Conservation (phyloP, 139 green algal genomes). For the Chlorella sp. region DNA sequence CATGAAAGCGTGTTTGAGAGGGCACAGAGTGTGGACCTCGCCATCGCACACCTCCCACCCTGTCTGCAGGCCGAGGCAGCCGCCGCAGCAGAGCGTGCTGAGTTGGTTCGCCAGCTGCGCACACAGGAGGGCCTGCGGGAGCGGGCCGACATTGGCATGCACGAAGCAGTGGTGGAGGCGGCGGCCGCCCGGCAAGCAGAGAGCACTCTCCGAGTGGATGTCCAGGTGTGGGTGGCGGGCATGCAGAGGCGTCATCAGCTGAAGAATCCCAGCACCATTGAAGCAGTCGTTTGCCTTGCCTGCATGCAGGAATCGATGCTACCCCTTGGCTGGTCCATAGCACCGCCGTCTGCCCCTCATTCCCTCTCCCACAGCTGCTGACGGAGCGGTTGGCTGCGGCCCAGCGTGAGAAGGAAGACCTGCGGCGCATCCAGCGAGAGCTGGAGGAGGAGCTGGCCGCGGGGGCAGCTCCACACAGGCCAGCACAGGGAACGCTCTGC, state of each 20-base stretch:
- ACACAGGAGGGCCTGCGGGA: slow-evolving; percentile 33
- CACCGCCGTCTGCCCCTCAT: too few species aligned
- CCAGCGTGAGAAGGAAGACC: too few species aligned
- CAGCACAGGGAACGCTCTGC: too few species aligned
- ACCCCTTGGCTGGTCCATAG: too few species aligned
- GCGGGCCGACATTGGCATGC: slow-evolving; percentile 43
- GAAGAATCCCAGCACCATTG: too few species aligned
- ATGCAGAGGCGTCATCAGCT: too few species aligned
- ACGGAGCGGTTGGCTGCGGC: too few species aligned
- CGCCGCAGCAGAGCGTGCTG: background rate
- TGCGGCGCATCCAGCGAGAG: too few species aligned
- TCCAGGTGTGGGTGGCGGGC: background rate
- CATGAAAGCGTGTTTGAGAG: too few species aligned
- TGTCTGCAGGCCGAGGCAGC: background rate
- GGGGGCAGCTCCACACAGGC: background rate
- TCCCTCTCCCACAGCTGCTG: too few species aligned
- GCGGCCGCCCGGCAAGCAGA: background rate
- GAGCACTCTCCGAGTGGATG: background rate
- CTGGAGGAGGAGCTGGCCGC: background rate
- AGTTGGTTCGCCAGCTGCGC: background rate
- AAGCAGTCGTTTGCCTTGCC: too few species aligned
- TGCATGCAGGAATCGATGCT: too few species aligned
- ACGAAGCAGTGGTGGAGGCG: slow-evolving; percentile 28
- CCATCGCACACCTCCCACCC: background rate
- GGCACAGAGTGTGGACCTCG: background rate